Evolutionary conservation across 257 asterid species (phyloP).

Genomic region (Cinchona pubescens): DNA sequence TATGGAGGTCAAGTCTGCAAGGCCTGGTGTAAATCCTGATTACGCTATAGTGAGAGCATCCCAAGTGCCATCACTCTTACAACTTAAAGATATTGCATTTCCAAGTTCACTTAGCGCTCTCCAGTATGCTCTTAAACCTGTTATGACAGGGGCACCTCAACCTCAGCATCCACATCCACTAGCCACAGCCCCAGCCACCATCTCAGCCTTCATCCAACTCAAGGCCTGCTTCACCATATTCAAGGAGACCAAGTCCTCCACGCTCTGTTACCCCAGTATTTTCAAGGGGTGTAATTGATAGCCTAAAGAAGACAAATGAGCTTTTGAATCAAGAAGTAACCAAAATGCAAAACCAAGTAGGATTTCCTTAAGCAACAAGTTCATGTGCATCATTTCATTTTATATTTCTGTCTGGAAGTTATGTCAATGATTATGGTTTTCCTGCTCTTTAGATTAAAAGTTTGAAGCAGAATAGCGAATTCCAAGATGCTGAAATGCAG

Average conservation of each 20-base stretch:
- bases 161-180: slow-evolving; percentile 30
- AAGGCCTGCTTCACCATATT: slow-evolving; percentile 79
- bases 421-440: neutral
- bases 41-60: slow-evolving; percentile 69
- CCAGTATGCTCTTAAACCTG: slow-evolving; percentile 76
- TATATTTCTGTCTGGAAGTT: neutral
- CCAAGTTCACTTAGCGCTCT: slow-evolving; percentile 93
- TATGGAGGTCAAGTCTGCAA: slow-evolving; percentile 66
- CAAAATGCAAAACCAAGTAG: slow-evolving; percentile 68
- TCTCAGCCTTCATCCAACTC: slow-evolving; percentile 49
- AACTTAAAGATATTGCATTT: slow-evolving; percentile 81
- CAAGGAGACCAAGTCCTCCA: slow-evolving; percentile 90
- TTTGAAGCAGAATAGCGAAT: slow-evolving; percentile 61
- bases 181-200: slow-evolving; percentile 34
- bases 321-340: slow-evolving; percentile 66
- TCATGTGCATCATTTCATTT: neutral
- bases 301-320: slow-evolving; percentile 75
- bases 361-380: slow-evolving; percentile 1
- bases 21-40: slow-evolving; percentile 41
- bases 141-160: slow-evolving; percentile 36
- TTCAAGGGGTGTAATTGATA: slow-evolving; percentile 81
- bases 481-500: slow-evolving; percentile 59
- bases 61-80: slow-evolving; percentile 84
- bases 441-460: slow-evolving; percentile 45
- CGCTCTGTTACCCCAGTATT: slow-evolving; percentile 64